These are phyloP conservation scores for Alternaria infectoria DNA, from an alignment of 2,329 filamentous ascomycete species.

Conservation along the genomic window DNA sequence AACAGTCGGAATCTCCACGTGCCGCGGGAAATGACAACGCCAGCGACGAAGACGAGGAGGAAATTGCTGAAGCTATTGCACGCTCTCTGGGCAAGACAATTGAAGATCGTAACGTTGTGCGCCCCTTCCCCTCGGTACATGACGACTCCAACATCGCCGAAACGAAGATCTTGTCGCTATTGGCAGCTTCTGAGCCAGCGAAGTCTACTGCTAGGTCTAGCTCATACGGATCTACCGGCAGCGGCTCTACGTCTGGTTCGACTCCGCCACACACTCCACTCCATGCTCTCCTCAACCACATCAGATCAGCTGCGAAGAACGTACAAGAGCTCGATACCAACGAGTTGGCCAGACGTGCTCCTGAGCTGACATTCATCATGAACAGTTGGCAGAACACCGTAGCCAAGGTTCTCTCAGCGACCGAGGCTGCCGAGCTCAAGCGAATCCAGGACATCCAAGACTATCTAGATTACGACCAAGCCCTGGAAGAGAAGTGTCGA, in stretches of 20 bases:
- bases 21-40: background rate
- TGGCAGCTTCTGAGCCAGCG: background rate
- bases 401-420: background rate
- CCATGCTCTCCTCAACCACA: background rate
- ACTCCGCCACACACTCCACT: background rate
- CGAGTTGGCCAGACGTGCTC: background rate
- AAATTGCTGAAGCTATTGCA: constrained; percentile 7
- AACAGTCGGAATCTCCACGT: background rate
- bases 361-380: background rate
- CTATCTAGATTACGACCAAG: constrained; percentile 4
- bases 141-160: background rate
- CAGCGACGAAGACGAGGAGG: background rate
- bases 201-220: background rate
- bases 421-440: background rate
- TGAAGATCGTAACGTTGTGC: background rate
- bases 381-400: background rate
- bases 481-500: background rate
- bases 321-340: background rate
- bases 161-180: background rate
- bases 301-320: background rate
- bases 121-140: background rate
- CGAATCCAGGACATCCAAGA: background rate
- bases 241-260: background rate
- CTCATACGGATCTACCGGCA: constrained; percentile 1
- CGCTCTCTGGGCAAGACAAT: constrained; percentile 2